Evolutionary conservation across 495 filamentous ascomycete genomes (phyloP), one percentile per base, ranked within the genome.

Genomic region (Penicillium turbatum): DNA sequence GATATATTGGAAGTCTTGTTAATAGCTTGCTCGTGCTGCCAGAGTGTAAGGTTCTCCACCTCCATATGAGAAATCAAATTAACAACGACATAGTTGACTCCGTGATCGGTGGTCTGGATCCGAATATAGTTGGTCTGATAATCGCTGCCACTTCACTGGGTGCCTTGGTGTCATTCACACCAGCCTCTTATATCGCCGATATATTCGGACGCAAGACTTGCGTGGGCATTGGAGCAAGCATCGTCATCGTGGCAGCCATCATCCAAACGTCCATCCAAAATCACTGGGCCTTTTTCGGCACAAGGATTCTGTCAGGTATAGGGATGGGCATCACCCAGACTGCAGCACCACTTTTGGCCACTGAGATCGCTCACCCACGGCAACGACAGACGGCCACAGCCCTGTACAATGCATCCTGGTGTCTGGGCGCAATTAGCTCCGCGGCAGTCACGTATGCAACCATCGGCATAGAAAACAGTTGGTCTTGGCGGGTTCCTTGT

Each of bases 311-410:
- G 21, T 57, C 62, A 1, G 62, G 62, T 7, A 29, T 52, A 1
- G 62, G 62, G 1, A 53, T 56, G 24, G 62, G 62, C 1, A 58
- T 61, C 16, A 44, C 60, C 8, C 62, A 65, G 37, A 63, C 62
- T 11, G 62, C 56, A 8, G 60, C 62, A 24, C 62, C 62, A 8
- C 42, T 65, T 8, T 36, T 65, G 32, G 59, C 56, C 1, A 65
- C 62, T 1, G 62, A 65, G 40, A 59, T 60, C 13, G 62, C 62
- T 0, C 62, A 65, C 53, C 62, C 59, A 13, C 55, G 60, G 0
- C 62, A 65, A 12, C 38, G 62, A 36, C 62, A 65, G 32, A 63
- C 60, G 4, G 62, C 62, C n/a, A 65, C 62, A 2, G 60, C 60
- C 3, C 39, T 65, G 5, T 65, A 65, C 17, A 65, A 65, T 31